Base-by-base conservation (phyloP, 2,329 filamentous ascomycete genomes). In the Thyridium curvatum region DNA sequence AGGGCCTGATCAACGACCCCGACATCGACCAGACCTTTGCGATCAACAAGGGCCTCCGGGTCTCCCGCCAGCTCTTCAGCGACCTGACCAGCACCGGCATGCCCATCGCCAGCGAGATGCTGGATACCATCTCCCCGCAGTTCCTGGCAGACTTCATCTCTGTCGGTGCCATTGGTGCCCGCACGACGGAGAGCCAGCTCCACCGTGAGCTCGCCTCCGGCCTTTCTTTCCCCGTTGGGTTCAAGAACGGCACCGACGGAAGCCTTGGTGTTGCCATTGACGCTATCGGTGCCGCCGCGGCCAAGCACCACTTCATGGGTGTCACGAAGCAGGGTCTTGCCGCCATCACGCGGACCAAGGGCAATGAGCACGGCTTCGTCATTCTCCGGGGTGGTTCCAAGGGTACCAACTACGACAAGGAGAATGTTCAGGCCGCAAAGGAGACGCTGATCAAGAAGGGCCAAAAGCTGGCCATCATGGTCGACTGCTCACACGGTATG, bases 171-270 rank as follows among this genome's bases (percentile, higher is more conserved):
- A 83, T 98, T 50, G 93, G 93, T 41, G 93, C 93, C n/a, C 79
- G 93, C 45, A 98, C 93, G 15, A 97, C 93, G 3, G 93, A 98
- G 69, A 90, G 84, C 37, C 93, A 98, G 69, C 74, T 97, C 46
- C 93, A 98, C 65, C 83, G 93, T 41, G 93, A 98, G 66, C 71
- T 98, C 46, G 91, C 93, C 16, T 93, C 86, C 38, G 93, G 93
- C 56, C 73, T 97, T 29, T 94, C 86, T 51, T 97, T 96, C 84
- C 93, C 93, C 2, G 89, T 98, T 10, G 93, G 93, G 37, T 98
- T 98, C 84, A 98, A 98, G 78, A 98, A 98, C 65, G 93, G 93
- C 48, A 98, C 93, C 26, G 93, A 98, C 60, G 93, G 93, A 37
- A 84, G 83, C 8, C 69, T 97, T 35, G 78, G 82, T 41, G 90